Conservation (phyloP, 176 grass and related monocot genomes). For the Stipa capillata region DNA sequence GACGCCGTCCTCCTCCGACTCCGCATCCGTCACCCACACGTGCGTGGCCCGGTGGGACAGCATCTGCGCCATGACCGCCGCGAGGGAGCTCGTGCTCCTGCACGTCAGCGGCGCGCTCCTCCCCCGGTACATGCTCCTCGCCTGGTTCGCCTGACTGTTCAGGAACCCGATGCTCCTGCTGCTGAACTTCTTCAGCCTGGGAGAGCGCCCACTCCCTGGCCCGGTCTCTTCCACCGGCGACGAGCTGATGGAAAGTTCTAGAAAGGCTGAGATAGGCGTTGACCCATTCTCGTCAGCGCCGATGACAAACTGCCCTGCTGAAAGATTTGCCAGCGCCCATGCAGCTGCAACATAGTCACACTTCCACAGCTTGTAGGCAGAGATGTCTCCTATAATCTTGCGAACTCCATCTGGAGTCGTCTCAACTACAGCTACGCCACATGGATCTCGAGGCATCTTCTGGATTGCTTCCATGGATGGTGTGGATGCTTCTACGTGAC, state of each 20-base stretch:
- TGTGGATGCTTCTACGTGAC: conserved; percentile 42
- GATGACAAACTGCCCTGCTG: conserved; percentile 72
- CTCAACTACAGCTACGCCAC: conserved; percentile 71
- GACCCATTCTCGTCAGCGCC: conserved; percentile 55
- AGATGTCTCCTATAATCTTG: conserved; percentile 89
- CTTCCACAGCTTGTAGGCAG: conserved; percentile 90
- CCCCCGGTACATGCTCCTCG: conserved; percentile 58
- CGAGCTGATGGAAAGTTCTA: conserved; percentile 23
- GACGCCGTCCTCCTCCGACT: conserved; percentile 39
- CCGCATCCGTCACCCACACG: conserved; percentile 80
- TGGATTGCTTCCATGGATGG: conserved; percentile 63
- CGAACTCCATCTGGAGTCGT: conserved; percentile 33
- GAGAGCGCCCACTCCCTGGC: conserved; percentile 32
- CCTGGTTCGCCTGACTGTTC: conserved; percentile 40
- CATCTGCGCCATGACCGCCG: conserved; percentile 95
- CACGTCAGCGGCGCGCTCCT: conserved; percentile 64
- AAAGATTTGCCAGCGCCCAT: conserved; percentile 78
- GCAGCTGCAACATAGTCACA: conserved; percentile 73
- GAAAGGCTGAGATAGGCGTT: conserved; percentile 4
- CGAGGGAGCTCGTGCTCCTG: conserved; percentile 69
- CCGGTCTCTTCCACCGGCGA: conserved; percentile 14
- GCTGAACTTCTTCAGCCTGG: conserved; percentile 65
- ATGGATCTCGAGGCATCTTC: conserved; percentile 63
- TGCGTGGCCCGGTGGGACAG: conserved; percentile 80
- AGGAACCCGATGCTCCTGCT: conserved; percentile 88